Percentiles rank a stretch among this genome's conserved stretches.
These are phyloP conservation scores for Mercurialis annua DNA, from an alignment of 345 rosid genomes.

Conservation along the genomic window DNA sequence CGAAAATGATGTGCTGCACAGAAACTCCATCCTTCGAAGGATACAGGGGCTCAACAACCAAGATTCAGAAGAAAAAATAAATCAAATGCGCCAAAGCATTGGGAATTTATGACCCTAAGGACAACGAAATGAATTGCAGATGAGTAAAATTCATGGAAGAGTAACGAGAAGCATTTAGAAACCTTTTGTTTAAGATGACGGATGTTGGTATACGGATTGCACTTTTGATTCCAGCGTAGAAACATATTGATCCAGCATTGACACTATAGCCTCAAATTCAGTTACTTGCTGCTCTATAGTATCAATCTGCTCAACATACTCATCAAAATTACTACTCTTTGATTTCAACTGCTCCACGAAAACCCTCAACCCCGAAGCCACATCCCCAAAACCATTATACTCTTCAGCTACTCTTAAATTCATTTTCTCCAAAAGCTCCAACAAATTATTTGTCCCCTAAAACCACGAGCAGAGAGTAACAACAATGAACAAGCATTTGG, in stretches of 20 bases:
- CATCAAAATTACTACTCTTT: slow-evolving; percentile 64
- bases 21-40: background rate
- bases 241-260: slow-evolving; percentile 72
- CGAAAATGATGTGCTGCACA: too few species aligned
- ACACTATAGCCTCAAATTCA: slow-evolving; percentile 71
- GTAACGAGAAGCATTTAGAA: background rate
- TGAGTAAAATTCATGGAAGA: background rate
- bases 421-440: slow-evolving; percentile 88
- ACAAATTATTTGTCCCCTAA: slow-evolving; percentile 62
- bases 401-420: slow-evolving; percentile 65
- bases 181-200: slow-evolving; percentile 9
- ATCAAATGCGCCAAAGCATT: background rate
- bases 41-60: background rate
- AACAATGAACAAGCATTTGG: too few species aligned
- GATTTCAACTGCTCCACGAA: slow-evolving; percentile 73
- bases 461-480: too few species aligned
- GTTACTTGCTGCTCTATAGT: slow-evolving; percentile 71
- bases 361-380: slow-evolving; percentile 68
- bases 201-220: slow-evolving; percentile 29
- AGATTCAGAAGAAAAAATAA: background rate
- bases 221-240: slow-evolving; percentile 69
- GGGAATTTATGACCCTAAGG: background rate
- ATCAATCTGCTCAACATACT: slow-evolving; percentile 68
- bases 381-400: slow-evolving; percentile 68
- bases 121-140: background rate